These are phyloP conservation scores for Sanguinoderma infundibulare DNA, from an alignment of 1,284 basidiomycete species.

Conservation along the genomic window DNA sequence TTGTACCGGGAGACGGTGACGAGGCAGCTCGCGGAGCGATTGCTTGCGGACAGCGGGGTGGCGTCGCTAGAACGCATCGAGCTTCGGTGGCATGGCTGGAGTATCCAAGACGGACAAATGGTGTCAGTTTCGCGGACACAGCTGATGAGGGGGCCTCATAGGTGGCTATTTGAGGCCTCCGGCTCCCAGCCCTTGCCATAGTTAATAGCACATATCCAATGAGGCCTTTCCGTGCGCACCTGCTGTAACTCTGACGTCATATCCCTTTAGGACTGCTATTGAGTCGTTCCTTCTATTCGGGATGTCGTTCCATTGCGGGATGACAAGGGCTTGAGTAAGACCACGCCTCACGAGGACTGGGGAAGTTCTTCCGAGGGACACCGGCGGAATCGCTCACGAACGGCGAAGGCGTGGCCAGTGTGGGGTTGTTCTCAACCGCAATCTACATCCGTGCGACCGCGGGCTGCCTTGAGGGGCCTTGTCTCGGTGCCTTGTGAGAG, in stretches of 20 bases:
- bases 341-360: not conserved
- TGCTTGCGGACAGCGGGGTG: constrained; percentile 12
- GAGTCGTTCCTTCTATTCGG: not conserved
- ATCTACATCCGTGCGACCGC: not conserved
- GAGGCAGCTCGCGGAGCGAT: constrained; percentile 19
- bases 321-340: not conserved
- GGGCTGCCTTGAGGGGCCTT: not conserved
- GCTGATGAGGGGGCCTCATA: constrained; percentile 23
- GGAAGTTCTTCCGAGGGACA: not conserved
- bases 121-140: constrained; percentile 14
- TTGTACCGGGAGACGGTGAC: constrained; percentile 20
- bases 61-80: constrained; percentile 26
- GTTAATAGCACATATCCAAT: not conserved
- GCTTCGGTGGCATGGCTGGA: constrained; percentile 33
- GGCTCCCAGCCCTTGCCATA: not conserved
- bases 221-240: not conserved
- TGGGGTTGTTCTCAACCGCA: not conserved
- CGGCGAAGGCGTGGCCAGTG: no score
- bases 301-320: not conserved
- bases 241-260: not conserved
- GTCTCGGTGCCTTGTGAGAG: not conserved
- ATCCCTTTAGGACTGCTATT: not conserved
- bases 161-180: constrained; percentile 24
- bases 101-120: constrained; percentile 17
- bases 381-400: not conserved